phyloP scores from a whole-genome alignment of 176 grass and related monocot genomes.

The Eremochloa ophiuroides region DNA sequence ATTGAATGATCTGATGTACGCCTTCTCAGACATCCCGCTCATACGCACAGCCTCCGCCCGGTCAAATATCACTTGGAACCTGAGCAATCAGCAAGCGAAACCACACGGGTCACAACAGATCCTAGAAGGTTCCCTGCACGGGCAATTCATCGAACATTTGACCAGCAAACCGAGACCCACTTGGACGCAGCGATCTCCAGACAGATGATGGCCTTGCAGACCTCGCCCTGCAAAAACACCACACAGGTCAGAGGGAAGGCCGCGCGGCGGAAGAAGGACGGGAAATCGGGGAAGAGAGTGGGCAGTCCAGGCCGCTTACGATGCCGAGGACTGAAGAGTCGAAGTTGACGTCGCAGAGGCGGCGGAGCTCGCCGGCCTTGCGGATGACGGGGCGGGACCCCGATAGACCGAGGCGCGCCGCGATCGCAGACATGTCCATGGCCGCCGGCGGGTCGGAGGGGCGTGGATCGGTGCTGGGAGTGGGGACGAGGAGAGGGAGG shows the following conservation, averaged over 20 bases:
- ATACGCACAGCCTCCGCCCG: constrained; percentile 68
- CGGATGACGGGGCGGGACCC: constrained; percentile 50
- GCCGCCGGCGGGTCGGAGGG: neutral
- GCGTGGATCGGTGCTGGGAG: neutral
- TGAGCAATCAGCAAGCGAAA: neutral
- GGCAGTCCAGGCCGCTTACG: neutral
- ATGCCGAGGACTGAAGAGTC: constrained; percentile 89
- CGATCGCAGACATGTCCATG: constrained; percentile 88
- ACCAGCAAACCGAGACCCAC: constrained; percentile 26
- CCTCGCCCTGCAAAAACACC: constrained; percentile 58
- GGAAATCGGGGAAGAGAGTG: neutral
- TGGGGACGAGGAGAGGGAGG: neutral
- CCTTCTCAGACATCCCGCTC: constrained; percentile 96
- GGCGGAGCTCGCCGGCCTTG: constrained; percentile 90
- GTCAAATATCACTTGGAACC: constrained; percentile 82
- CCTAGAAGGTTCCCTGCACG: neutral
- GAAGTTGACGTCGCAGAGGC: constrained; percentile 78
- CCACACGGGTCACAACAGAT: neutral
- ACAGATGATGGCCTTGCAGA: constrained; percentile 95
- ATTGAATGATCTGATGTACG: constrained; percentile 90
- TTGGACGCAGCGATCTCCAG: constrained; percentile 85
- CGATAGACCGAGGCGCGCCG: constrained; percentile 63
- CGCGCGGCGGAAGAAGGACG: no score
- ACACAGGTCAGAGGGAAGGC: neutral
- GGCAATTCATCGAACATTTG: constrained; percentile 39